phyloP scores from a whole-genome alignment of 2,329 filamentous ascomycete genomes.

The Monosporascus cannonballus region DNA sequence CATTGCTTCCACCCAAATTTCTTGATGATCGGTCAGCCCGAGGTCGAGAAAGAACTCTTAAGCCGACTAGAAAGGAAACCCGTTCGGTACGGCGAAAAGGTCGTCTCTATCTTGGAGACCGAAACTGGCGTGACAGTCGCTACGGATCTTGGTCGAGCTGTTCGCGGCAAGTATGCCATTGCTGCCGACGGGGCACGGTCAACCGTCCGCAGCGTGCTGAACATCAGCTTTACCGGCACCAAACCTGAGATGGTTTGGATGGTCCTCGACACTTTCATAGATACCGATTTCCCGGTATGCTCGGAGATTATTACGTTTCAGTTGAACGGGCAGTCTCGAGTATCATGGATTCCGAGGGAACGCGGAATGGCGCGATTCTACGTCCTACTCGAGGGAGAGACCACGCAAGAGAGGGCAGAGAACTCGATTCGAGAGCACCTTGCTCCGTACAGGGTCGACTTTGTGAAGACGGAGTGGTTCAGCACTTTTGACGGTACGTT shows the following conservation, averaged over 20 bases:
- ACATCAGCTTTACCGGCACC: slow-evolving; percentile 36
- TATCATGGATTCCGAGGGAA: slow-evolving; percentile 43
- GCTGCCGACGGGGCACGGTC: slow-evolving; percentile 49
- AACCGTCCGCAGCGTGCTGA: slow-evolving; percentile 34
- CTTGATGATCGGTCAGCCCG: slow-evolving; percentile 44
- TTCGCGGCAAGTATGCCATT: slow-evolving; percentile 36
- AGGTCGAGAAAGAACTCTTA: slow-evolving; percentile 35
- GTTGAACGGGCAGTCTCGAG: slow-evolving; percentile 36
- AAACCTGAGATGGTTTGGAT: slow-evolving; percentile 46
- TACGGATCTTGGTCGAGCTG: slow-evolving; percentile 25
- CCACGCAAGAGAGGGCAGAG: slow-evolving; percentile 33
- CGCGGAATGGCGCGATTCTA: slow-evolving; percentile 42
- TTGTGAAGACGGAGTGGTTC: slow-evolving; percentile 41
- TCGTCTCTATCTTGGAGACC: slow-evolving; percentile 24
- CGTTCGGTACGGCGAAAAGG: slow-evolving; percentile 33
- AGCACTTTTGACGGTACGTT: slow-evolving; percentile 40
- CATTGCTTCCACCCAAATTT: slow-evolving; percentile 41
- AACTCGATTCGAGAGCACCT: slow-evolving; percentile 38
- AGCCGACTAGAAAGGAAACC: slow-evolving; percentile 22
- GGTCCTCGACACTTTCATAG: slow-evolving; percentile 41
- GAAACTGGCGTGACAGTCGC: slow-evolving; percentile 17
- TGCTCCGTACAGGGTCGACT: slow-evolving; percentile 35
- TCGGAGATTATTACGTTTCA: slow-evolving; percentile 43
- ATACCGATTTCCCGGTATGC: slow-evolving; percentile 41
- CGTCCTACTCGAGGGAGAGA: slow-evolving; percentile 38